A percentile compares a stretch with the other conserved stretches of the same genome.
phyloP scores from a whole-genome alignment of 2,329 filamentous ascomycete species.

The Fusarium oligoseptatum region DNA sequence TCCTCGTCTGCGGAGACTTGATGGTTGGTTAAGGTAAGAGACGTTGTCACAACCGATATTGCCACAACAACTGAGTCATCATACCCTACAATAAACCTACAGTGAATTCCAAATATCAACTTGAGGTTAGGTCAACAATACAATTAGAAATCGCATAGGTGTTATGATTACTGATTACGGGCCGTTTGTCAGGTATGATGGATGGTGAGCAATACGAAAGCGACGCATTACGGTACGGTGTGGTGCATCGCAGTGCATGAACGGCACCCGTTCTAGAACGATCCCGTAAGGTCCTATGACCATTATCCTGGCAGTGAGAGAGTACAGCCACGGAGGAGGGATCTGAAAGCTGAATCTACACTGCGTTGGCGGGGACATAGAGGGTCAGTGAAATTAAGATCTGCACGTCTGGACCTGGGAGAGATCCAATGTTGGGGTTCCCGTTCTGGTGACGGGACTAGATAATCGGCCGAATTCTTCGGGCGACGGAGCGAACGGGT shows the following conservation, averaged over 20 bases:
- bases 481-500: slow-evolving; percentile 34
- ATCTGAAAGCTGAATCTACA: background rate
- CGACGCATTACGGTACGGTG: background rate
- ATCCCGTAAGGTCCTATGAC: slow-evolving; percentile 7
- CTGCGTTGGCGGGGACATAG: background rate
- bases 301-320: background rate
- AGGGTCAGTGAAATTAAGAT: background rate
- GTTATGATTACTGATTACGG: background rate
- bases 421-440: slow-evolving; percentile 2
- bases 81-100: background rate
- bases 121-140: background rate
- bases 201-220: slow-evolving; percentile 15
- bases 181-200: background rate
- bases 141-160: background rate
- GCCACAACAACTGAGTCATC: background rate
- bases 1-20: background rate
- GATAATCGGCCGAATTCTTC: slow-evolving; percentile 34
- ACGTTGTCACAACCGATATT: background rate
- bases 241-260: background rate
- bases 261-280: slow-evolving; percentile 16
- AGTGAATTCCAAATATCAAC: background rate
- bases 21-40: background rate
- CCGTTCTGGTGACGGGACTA: background rate
- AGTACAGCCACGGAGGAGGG: background rate
- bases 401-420: background rate